phyloP scores from a whole-genome alignment of 345 rosid species.

The Salix caprea region DNA sequence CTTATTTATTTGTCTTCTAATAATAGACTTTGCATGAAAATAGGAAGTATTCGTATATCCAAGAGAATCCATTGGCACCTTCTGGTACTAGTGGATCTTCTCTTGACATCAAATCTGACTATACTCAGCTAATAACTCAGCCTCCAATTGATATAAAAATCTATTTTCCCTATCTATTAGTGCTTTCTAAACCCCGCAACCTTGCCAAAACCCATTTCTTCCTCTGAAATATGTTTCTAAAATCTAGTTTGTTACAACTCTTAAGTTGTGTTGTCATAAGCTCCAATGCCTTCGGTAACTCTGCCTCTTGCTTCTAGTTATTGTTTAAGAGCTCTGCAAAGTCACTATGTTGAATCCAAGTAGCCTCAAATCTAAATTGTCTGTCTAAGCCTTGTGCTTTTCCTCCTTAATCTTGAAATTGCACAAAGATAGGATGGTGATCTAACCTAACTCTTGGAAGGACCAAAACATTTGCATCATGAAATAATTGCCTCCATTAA shows the following conservation, averaged over 20 bases:
- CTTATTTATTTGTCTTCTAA: background rate
- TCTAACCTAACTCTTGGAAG: background rate
- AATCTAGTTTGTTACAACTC: background rate
- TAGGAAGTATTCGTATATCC: background rate
- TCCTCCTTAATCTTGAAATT: background rate
- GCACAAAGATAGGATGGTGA: background rate
- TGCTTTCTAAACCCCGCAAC: background rate
- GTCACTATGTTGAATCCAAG: background rate
- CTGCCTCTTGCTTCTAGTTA: background rate
- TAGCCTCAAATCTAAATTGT: background rate
- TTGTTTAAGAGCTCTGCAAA: background rate
- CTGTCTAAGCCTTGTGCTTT: background rate
- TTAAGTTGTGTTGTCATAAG: background rate
- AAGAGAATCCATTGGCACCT: background rate
- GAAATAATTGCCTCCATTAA: background rate
- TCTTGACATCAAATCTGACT: background rate
- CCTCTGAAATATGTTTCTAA: background rate
- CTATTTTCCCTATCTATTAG: background rate
- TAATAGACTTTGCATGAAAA: background rate
- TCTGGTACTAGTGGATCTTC: background rate
- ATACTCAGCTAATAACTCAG: background rate
- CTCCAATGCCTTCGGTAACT: background rate
- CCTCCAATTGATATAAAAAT: background rate
- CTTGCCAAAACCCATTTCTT: background rate
- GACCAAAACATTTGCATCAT: background rate